phyloP scores from a whole-genome alignment of 2,329 filamentous ascomycete genomes.

The Didymellaceae sp. region DNA sequence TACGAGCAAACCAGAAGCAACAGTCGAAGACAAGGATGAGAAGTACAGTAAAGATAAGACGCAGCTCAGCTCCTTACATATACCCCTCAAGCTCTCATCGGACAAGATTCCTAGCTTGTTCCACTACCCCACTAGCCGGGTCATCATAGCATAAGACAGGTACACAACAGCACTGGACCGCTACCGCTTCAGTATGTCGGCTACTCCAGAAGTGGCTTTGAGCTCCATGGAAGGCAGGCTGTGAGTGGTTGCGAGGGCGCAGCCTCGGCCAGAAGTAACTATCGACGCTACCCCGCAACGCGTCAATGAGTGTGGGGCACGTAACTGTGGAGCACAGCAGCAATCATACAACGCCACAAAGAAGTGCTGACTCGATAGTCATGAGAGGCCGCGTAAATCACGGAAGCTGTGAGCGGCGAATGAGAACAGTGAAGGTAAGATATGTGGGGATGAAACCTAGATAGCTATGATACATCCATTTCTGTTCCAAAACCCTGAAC shows the following conservation, averaged over 20 bases:
- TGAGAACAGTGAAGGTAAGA: neutral
- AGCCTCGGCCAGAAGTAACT: constrained; percentile 3
- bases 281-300: constrained; percentile 15
- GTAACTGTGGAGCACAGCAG: neutral
- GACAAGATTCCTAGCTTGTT: neutral
- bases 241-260: neutral
- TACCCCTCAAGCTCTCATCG: constrained; percentile 5
- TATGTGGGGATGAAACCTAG: neutral
- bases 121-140: neutral
- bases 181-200: neutral
- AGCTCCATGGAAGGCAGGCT: neutral
- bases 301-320: constrained; percentile 6
- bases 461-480: constrained; percentile 2
- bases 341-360: neutral
- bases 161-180: neutral
- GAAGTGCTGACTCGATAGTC: neutral
- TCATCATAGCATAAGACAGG: neutral
- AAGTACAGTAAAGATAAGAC: neutral
- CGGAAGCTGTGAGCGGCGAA: neutral
- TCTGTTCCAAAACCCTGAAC: constrained; percentile 10
- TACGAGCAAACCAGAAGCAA: no score
- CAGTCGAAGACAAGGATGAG: no score
- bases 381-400: neutral
- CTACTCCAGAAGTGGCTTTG: constrained; percentile 1
- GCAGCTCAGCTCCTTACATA: neutral